Base-by-base conservation (phyloP, 495 filamentous ascomycete species). In the Sabuloglossum arenarium region DNA sequence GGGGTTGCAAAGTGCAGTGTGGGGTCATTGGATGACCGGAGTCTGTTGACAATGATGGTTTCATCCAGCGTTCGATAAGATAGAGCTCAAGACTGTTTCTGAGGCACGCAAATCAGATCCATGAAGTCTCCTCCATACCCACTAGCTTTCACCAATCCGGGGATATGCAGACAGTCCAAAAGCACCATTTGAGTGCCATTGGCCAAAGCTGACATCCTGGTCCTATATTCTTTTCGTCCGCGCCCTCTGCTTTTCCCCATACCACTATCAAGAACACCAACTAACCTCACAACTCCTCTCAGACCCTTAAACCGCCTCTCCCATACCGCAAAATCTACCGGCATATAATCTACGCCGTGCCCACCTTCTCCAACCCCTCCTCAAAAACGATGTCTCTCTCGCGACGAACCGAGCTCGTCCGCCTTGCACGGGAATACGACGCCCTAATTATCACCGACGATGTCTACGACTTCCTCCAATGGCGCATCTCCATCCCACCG, bases 401-500 rank as follows among this genome's bases (percentile, higher is more conserved):
- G 23, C 74, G 79, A 6, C 74, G 88, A 0, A 65, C 78, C 57
- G 65, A 64, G 14, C 71, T 94, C 1, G 77, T 94, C 6, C 64
- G 68, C 6, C 61, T 90, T 4, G 88, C 88, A 1, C 74, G 88
- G 12, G 66, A 78, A 30, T 77, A 80, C 63, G 80, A 95, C 62
- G 85, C 85, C 3, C 68, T 94, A 6, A 66, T 94, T 49, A 73
- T 95, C n/a, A 75, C 75, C 12, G 88, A 95, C 67, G 88, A 95
- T 66, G 86, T 96, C 0, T 96, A 96, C 59, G 89, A 95, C 65
- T 80, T 86, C 58, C 71, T 95, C 0, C 82, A 85, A 63, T 91
- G 86, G 79, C 73, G 76, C 6, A 54, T 70, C 3, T 69, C 69
- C 28, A 65, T 60, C 0, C 62, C 59, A 30, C 24, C 46, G 3